These are phyloP conservation scores for Glebionis coronaria DNA, from an alignment of 129 eudicot species.

Conservation along the genomic window DNA sequence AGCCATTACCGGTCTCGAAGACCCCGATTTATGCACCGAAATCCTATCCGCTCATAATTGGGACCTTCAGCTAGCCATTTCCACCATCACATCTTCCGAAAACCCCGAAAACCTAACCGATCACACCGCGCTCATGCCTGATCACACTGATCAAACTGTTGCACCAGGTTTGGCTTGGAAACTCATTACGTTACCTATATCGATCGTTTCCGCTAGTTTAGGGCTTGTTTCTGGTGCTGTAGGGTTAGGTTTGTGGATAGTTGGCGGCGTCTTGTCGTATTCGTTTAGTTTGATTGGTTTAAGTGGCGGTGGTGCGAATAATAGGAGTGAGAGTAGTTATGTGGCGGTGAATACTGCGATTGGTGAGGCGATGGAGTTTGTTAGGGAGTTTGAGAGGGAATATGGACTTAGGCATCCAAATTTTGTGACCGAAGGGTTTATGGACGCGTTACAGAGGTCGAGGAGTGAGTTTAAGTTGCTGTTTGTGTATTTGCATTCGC, in stretches of 20 bases:
- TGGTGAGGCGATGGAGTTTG: constrained; percentile 74
- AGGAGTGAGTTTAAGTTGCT: constrained; percentile 70
- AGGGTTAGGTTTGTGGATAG: constrained; percentile 85
- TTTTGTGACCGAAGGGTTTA: constrained; percentile 79
- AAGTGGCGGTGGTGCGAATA: constrained; percentile 12
- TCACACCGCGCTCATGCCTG: constrained; percentile 19
- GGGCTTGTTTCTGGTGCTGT: constrained; percentile 81
- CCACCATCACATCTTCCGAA: constrained; percentile 51
- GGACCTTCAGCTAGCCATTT: constrained; percentile 86
- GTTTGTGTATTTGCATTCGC: constrained; percentile 94
- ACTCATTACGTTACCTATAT: constrained; percentile 67
- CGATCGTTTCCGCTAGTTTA: constrained; percentile 78
- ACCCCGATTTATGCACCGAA: constrained; percentile 85
- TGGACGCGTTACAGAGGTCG: constrained; percentile 90
- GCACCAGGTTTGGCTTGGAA: constrained; percentile 82
- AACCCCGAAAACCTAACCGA: constrained; percentile 17
- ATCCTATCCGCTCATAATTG: constrained; percentile 86
- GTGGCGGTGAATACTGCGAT: constrained; percentile 51
- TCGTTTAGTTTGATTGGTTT: constrained; percentile 64
- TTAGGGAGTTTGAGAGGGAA: constrained; percentile 64
- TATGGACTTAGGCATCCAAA: constrained; percentile 56
- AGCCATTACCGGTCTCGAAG: constrained; percentile 85
- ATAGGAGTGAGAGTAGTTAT: constrained; percentile 9
- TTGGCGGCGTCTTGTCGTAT: constrained; percentile 77
- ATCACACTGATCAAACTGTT: constrained; percentile 29